Evolutionary conservation across 2,329 filamentous ascomycete genomes (phyloP).

Genomic region (Colletotrichum gigasporum): DNA sequence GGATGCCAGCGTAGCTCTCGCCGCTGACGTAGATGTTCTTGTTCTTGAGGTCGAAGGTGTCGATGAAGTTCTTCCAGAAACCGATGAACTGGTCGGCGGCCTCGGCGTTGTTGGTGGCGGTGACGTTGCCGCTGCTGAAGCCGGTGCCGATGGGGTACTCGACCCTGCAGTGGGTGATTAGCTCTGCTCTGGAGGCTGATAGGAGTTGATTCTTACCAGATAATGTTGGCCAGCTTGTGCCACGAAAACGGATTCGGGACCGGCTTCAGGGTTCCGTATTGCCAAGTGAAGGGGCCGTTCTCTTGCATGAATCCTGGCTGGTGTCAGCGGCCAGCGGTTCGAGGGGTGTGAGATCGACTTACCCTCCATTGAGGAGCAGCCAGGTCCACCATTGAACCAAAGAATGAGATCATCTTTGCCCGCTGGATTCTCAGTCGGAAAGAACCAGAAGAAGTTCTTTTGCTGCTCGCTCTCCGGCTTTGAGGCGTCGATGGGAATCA

Average conservation of each 20-base stretch:
- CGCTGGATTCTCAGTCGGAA: conserved; percentile 93
- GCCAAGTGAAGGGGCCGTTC: conserved; percentile 80
- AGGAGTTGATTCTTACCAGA: conserved; percentile 62
- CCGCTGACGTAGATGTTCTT: conserved; percentile 91
- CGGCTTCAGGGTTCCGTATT: conserved; percentile 73
- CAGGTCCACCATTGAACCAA: conserved; percentile 96
- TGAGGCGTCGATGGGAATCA: conserved; percentile 63
- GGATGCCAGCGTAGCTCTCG: conserved; percentile 95
- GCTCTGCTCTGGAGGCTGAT: not conserved
- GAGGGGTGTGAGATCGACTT: no score
- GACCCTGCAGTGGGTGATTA: conserved; percentile 54
- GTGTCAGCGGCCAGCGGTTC: no score
- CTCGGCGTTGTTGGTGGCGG: conserved; percentile 82
- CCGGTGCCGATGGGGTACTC: conserved; percentile 97
- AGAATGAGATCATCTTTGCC: conserved; percentile 90
- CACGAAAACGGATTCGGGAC: conserved; percentile 89
- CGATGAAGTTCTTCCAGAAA: conserved; percentile 95
- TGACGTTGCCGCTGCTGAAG: conserved; percentile 93
- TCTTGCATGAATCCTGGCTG: conserved; percentile 74
- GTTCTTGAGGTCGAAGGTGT: conserved; percentile 82
- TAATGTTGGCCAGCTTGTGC: conserved; percentile 96
- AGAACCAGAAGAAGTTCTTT: conserved; percentile 90
- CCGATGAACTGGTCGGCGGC: conserved; percentile 89
- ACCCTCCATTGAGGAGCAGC: conserved; percentile 97
- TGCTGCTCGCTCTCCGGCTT: conserved; percentile 59